Percentiles rank a stretch among this genome's conserved stretches.
Evolutionary conservation across 2,329 filamentous ascomycete genomes (phyloP).

Genomic region (Exutisphaerella laricina): DNA sequence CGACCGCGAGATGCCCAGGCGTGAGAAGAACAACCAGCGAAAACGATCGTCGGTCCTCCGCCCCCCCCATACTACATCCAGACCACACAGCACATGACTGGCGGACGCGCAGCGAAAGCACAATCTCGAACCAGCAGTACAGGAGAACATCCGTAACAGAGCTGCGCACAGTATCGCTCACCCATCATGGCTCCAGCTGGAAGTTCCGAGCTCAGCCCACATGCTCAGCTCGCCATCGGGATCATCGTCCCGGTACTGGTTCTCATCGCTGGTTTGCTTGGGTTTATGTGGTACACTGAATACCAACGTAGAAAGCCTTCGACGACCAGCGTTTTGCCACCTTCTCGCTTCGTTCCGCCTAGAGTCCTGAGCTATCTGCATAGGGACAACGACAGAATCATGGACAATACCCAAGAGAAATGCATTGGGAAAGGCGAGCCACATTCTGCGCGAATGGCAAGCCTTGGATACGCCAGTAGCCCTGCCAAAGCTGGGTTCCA

Average conservation of each 20-base stretch:
- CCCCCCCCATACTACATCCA: too few relatives aligned
- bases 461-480: neutral
- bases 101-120: too few relatives aligned
- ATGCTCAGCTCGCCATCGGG: constrained; percentile 14
- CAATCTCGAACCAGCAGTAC: too few relatives aligned
- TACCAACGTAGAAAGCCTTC: constrained; percentile 5
- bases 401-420: neutral
- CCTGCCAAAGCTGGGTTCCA: neutral
- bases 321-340: neutral
- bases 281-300: constrained; percentile 16
- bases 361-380: constrained; percentile 7
- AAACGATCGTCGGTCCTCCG: too few relatives aligned
- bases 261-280: constrained; percentile 8
- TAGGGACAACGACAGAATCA: constrained; percentile 1
- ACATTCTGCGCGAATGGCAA: neutral
- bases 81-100: too few relatives aligned
- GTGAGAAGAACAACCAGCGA: too few relatives aligned
- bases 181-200: neutral
- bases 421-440: neutral
- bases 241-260: constrained; percentile 14
- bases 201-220: constrained; percentile 8
- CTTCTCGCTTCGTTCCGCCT: neutral
- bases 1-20: too few relatives aligned
- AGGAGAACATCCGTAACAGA: too few relatives aligned
- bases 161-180: too few relatives aligned